Evolutionary conservation across 2,329 filamentous ascomycete species (phyloP).

Genomic region (Capronia epimyces): DNA sequence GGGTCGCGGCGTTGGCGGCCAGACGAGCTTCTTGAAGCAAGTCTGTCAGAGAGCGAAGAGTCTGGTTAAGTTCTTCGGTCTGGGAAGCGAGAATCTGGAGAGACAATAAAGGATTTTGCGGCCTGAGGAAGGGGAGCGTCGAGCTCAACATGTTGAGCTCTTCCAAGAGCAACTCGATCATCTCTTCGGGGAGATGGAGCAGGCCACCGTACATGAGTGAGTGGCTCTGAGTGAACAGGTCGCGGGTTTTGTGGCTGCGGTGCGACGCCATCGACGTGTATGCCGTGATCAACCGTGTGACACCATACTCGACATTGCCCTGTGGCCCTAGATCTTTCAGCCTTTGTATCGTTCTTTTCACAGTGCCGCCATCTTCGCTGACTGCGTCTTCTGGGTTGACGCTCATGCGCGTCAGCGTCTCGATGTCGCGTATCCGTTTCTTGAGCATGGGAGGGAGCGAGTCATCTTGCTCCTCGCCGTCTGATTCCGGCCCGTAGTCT

Average conservation of each 20-base stretch:
- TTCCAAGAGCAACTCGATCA: constrained; percentile 54
- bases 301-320: constrained; percentile 52
- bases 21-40: constrained; percentile 92
- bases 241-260: constrained; percentile 56
- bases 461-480: constrained; percentile 48
- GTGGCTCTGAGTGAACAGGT: constrained; percentile 54
- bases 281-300: constrained; percentile 53
- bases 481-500: constrained; percentile 54
- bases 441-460: constrained; percentile 51
- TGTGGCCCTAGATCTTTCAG: constrained; percentile 52
- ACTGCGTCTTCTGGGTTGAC: constrained; percentile 27
- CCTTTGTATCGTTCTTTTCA: constrained; percentile 48
- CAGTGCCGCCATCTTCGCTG: constrained; percentile 49
- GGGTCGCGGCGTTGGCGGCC: constrained; percentile 72
- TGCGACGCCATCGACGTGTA: constrained; percentile 56
- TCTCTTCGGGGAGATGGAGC: constrained; percentile 47
- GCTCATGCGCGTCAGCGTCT: constrained; percentile 47
- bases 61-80: constrained; percentile 68
- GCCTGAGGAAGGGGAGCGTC: constrained; percentile 47
- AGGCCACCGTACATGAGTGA: constrained; percentile 47
- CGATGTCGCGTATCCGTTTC: constrained; percentile 51
- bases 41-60: constrained; percentile 80
- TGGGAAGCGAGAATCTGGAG: constrained; percentile 63
- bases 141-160: constrained; percentile 50
- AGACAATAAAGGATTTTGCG: constrained; percentile 55